Evolutionary conservation across 768 basidiomycete species (phyloP).

Genomic region (Phallus indusiatus): DNA sequence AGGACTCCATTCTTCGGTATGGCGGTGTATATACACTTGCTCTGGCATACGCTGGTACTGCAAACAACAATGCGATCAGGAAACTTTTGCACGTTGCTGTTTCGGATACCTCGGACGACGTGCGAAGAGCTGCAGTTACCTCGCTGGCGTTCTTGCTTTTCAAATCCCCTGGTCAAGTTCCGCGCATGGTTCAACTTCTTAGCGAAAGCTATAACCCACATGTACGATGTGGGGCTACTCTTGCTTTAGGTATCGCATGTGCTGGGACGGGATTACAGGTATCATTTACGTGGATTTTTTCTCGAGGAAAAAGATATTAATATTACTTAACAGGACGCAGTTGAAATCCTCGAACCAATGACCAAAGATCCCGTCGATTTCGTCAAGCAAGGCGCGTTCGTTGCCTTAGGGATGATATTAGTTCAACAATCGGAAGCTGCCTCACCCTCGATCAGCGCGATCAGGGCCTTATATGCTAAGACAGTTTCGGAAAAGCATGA

Average conservation of each 20-base stretch:
- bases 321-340: slow-evolving; percentile 59
- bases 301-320: neutral
- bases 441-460: slow-evolving; percentile 69
- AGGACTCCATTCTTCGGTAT: slow-evolving; percentile 96
- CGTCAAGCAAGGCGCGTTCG: slow-evolving; percentile 94
- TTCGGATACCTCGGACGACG: slow-evolving; percentile 96
- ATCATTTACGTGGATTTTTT: neutral
- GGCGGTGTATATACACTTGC: slow-evolving; percentile 97
- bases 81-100: slow-evolving; percentile 92
- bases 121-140: slow-evolving; percentile 92
- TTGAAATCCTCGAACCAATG: slow-evolving; percentile 96
- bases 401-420: slow-evolving; percentile 93
- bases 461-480: slow-evolving; percentile 79
- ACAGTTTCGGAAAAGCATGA: slow-evolving; percentile 95
- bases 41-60: slow-evolving; percentile 92
- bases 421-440: slow-evolving; percentile 93
- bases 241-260: slow-evolving; percentile 94
- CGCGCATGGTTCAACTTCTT: slow-evolving; percentile 90
- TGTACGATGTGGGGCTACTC: slow-evolving; percentile 41
- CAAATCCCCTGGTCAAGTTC: slow-evolving; percentile 94
- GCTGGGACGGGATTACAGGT: slow-evolving; percentile 95
- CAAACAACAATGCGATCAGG: slow-evolving; percentile 88
- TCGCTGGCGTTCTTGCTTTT: slow-evolving; percentile 93
- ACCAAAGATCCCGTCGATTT: slow-evolving; percentile 98
- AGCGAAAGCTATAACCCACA: slow-evolving; percentile 99